Percentiles rank a stretch among this genome's conserved stretches.
Conservation (phyloP, 768 basidiomycete species). For the Asterophora parasitica region DNA sequence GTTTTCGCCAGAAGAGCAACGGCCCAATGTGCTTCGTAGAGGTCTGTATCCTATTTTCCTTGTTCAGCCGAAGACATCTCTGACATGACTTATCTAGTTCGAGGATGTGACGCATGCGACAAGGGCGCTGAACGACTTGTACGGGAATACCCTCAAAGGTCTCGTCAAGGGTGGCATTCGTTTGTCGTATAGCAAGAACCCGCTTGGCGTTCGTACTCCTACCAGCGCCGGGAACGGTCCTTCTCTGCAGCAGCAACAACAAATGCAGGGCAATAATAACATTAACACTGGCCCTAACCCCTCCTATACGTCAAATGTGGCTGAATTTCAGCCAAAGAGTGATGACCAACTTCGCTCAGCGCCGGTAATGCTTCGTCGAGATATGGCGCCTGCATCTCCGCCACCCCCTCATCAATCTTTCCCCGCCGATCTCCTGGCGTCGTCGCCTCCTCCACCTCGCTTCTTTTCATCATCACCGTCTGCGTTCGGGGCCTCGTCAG, state of each 20-base stretch:
- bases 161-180: conserved; percentile 96
- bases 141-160: conserved; percentile 87
- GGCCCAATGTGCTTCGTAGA: conserved; percentile 99
- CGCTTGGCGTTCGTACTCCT: conserved; percentile 85
- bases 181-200: conserved; percentile 96
- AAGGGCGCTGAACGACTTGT: conserved; percentile 82
- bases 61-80: background rate
- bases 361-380: conserved; percentile 19
- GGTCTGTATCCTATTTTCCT: conserved; percentile 37
- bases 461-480: conserved; percentile 33
- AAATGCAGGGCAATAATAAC: conserved; percentile 26
- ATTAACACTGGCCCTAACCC: conserved; percentile 10
- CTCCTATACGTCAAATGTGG: conserved; percentile 10
- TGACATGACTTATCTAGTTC: conserved; percentile 50
- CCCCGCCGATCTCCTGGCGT: conserved; percentile 32
- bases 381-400: conserved; percentile 17
- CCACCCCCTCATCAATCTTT: conserved; percentile 19
- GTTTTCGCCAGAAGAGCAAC: conserved; percentile 93
- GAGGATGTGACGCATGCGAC: conserved; percentile 85
- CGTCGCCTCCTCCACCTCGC: conserved; percentile 42
- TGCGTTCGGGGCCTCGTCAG: conserved; percentile 22
- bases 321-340: conserved; percentile 16
- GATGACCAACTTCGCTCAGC: conserved; percentile 17
- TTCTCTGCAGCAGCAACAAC: conserved; percentile 37
- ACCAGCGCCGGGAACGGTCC: conserved; percentile 48